Evolutionary conservation across 768 basidiomycete species (phyloP).

Genomic region (Leccinum broughii): DNA sequence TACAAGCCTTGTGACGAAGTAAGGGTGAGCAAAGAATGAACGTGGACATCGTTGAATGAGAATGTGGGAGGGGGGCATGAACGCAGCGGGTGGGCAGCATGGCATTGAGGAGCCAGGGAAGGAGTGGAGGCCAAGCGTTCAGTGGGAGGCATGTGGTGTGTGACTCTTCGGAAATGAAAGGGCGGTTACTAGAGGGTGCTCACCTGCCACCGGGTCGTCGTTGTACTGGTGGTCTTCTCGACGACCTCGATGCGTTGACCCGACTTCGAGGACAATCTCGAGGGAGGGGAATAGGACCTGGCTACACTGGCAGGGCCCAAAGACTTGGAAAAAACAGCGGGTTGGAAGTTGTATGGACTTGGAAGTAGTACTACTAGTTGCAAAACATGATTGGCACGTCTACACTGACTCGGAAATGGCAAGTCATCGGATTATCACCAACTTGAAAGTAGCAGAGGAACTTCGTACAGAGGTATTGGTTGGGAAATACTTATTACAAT

Average conservation of each 20-base stretch:
- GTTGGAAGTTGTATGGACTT: no score
- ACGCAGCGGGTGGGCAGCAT: constrained; percentile 10
- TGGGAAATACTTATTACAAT: no score
- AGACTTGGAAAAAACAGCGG: no score
- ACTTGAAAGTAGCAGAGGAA: no score
- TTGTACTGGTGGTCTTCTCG: constrained; percentile 88
- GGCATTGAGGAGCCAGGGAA: background rate
- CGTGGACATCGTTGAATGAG: constrained; percentile 21
- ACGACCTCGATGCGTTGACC: constrained; percentile 85
- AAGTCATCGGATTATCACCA: no score
- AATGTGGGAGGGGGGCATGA: constrained; percentile 19
- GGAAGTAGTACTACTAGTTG: no score
- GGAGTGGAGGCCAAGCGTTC: constrained; percentile 7
- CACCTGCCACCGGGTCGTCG: constrained; percentile 92
- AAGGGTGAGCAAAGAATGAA: constrained; percentile 25
- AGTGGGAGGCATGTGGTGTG: constrained; percentile 2
- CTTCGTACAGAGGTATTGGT: no score
- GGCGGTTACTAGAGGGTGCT: constrained; percentile 6
- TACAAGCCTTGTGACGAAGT: background rate
- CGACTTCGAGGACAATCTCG: constrained; percentile 82
- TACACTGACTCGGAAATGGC: no score
- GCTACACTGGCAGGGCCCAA: no score
- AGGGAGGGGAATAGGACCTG: no score
- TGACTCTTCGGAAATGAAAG: constrained; percentile 13
- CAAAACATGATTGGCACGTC: no score